A percentile compares a stretch with the other conserved stretches of the same genome.
These are phyloP conservation scores for Acanthochlamys bracteata DNA, from an alignment of 106 monocot species.

Conservation along the genomic window DNA sequence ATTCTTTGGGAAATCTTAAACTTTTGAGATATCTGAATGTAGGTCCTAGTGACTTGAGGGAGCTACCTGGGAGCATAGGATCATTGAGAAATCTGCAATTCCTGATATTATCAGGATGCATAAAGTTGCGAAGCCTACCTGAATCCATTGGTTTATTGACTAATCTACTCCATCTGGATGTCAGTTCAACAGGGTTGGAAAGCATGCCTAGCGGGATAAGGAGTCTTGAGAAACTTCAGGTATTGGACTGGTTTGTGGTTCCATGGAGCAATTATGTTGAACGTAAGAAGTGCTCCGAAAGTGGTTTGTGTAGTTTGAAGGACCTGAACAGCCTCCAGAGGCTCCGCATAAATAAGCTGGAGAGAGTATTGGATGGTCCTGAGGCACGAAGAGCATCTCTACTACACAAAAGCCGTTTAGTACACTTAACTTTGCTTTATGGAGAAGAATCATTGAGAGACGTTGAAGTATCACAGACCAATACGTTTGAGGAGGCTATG, in stretches of 20 bases:
- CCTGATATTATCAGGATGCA: slow-evolving; percentile 16
- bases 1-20: slow-evolving; percentile 15
- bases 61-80: slow-evolving; percentile 24
- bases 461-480: too few species aligned
- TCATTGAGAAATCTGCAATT: slow-evolving; percentile 18
- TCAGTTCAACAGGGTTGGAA: slow-evolving; percentile 1
- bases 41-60: slow-evolving; percentile 9
- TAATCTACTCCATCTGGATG: slow-evolving; percentile 14
- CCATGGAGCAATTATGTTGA: too few species aligned
- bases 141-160: slow-evolving; percentile 9
- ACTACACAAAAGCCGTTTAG: not conserved
- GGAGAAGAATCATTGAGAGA: not conserved
- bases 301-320: slow-evolving; percentile 2
- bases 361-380: slow-evolving; percentile 1
- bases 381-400: slow-evolving; percentile 6
- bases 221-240: slow-evolving; percentile 10
- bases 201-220: slow-evolving; percentile 17
- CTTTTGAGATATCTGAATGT: slow-evolving; percentile 32
- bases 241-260: slow-evolving; percentile 1
- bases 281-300: not conserved
- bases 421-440: not conserved
- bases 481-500: not conserved
- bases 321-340: not conserved
- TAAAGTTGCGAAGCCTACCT: slow-evolving; percentile 12
- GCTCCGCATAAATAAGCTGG: slow-evolving; percentile 6